Percentiles rank a stretch among this genome's conserved stretches.
Evolutionary conservation across 2,329 filamentous ascomycete genomes (phyloP).

Genomic region (Sarocladium strictum): DNA sequence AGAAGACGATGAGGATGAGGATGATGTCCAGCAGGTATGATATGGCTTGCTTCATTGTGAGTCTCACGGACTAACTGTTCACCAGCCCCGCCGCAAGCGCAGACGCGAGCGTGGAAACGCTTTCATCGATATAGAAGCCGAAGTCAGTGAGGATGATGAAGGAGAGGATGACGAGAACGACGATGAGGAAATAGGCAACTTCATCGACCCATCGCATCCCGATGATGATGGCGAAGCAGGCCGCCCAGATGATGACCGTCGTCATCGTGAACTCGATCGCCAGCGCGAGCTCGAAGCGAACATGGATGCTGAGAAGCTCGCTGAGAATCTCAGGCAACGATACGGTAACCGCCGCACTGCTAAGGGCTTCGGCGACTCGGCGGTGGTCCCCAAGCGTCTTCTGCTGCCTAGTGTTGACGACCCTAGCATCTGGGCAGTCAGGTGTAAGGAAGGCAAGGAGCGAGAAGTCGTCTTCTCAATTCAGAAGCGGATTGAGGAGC

Average conservation of each 20-base stretch:
- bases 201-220: constrained; percentile 84
- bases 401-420: constrained; percentile 91
- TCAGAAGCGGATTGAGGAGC: constrained; percentile 82
- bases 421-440: constrained; percentile 90
- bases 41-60: neutral
- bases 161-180: constrained; percentile 87
- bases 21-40: constrained; percentile 60
- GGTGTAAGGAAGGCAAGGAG: constrained; percentile 93
- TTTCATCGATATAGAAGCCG: constrained; percentile 97
- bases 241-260: constrained; percentile 79
- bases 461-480: constrained; percentile 83
- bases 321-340: constrained; percentile 76
- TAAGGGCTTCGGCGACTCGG: constrained; percentile 60
- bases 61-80: constrained; percentile 21
- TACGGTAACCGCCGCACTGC: constrained; percentile 74
- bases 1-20: constrained; percentile 59
- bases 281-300: constrained; percentile 81
- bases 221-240: constrained; percentile 80
- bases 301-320: constrained; percentile 90
- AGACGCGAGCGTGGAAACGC: constrained; percentile 69
- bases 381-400: constrained; percentile 76
- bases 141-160: constrained; percentile 92
- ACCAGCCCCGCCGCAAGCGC: constrained; percentile 74
- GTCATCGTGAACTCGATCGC: constrained; percentile 90
- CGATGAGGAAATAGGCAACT: constrained; percentile 73